phyloP scores from a whole-genome alignment of 2,329 filamentous ascomycete species.

The Biscogniauxia mediterranea region DNA sequence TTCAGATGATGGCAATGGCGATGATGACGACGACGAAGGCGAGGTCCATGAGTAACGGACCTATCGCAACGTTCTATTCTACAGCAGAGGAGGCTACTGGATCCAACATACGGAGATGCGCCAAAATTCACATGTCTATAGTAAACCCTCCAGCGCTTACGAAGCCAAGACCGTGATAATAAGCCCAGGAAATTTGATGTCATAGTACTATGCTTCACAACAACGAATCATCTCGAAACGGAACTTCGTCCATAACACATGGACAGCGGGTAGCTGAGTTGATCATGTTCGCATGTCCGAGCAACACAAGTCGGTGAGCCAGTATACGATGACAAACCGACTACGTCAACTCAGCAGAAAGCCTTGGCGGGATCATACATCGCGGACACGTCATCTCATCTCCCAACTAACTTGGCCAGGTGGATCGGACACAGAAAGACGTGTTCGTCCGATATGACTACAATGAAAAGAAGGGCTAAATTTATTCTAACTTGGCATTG shows the following conservation, averaged over 20 bases:
- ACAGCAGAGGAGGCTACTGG: background rate
- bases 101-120: background rate
- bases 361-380: background rate
- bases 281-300: background rate
- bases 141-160: background rate
- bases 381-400: background rate
- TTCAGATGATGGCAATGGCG: slow-evolving; percentile 35
- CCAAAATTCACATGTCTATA: background rate
- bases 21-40: slow-evolving; percentile 43
- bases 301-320: background rate
- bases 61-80: background rate
- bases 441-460: background rate
- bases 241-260: background rate
- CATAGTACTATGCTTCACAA: background rate
- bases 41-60: slow-evolving; percentile 37
- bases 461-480: background rate
- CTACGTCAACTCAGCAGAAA: background rate
- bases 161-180: background rate
- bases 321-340: background rate
- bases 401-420: background rate
- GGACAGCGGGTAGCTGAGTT: background rate
- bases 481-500: no score
- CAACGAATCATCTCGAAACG: background rate
- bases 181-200: background rate
- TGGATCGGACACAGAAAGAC: background rate